phyloP scores from a whole-genome alignment of 1,139 yeast genomes.

The Eremothecium coryli region DNA sequence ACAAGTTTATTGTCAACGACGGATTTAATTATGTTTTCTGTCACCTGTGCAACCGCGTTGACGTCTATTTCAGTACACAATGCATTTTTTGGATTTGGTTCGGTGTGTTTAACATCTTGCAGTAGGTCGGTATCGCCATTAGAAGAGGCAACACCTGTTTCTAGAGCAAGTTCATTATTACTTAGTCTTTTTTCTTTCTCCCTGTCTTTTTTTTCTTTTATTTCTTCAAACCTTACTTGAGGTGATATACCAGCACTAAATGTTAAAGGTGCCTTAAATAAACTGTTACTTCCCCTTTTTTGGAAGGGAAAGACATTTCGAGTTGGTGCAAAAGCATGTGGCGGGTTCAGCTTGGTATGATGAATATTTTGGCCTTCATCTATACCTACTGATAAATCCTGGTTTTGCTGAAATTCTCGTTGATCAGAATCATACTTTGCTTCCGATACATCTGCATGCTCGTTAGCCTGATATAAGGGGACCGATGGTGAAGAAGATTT shows the following conservation, averaged over 20 bases:
- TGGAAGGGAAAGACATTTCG: neutral
- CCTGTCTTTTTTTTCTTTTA: constrained; percentile 7
- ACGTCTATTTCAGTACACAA: too few species aligned
- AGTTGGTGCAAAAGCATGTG: neutral
- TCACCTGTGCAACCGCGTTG: constrained; percentile 21
- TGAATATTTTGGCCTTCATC: neutral
- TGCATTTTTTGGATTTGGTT: constrained; percentile 1
- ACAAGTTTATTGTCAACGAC: constrained; percentile 31
- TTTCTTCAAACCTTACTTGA: constrained; percentile 9
- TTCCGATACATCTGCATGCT: neutral
- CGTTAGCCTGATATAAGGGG: neutral
- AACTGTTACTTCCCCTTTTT: neutral
- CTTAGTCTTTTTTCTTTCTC: constrained; percentile 6
- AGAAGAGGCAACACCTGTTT: neutral
- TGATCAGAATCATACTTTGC: neutral
- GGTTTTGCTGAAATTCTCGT: neutral
- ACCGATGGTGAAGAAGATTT: neutral
- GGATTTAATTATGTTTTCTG: constrained; percentile 30
- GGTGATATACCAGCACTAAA: constrained; percentile 3
- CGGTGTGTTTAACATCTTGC: neutral
- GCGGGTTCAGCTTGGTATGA: neutral
- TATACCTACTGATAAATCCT: neutral
- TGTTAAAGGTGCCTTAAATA: constrained; percentile 2
- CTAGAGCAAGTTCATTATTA: neutral
- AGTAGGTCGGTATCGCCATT: neutral